A percentile compares a stretch with the other conserved stretches of the same genome.
Evolutionary conservation across 1,284 basidiomycete species (phyloP).

Genomic region (Kwoniella shivajii): DNA sequence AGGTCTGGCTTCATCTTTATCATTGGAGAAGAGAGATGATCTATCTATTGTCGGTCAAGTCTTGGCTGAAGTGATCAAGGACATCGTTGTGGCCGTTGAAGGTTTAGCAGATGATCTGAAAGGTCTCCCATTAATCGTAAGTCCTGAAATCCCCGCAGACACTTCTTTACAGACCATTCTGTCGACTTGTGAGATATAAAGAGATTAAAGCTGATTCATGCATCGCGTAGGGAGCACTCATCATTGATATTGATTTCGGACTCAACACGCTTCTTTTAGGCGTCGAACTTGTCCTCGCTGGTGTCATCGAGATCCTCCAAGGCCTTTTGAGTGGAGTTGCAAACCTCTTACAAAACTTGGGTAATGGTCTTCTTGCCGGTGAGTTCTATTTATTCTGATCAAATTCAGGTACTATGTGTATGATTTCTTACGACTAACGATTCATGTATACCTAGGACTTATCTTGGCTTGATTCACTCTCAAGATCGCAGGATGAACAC

Average conservation of each 20-base stretch:
- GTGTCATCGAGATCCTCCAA: constrained; percentile 18
- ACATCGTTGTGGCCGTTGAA: constrained; percentile 22
- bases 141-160: too few relatives aligned
- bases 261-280: constrained; percentile 20
- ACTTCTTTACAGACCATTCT: too few relatives aligned
- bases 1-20: background rate
- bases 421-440: too few relatives aligned
- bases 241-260: constrained; percentile 18
- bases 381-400: too few relatives aligned
- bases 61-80: constrained; percentile 20
- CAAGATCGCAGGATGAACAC: too few relatives aligned
- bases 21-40: constrained; percentile 15
- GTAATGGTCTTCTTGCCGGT: constrained; percentile 22
- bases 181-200: background rate
- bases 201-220: constrained; percentile 4
- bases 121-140: constrained; percentile 21
- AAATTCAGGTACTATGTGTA: background rate
- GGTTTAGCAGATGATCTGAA: constrained; percentile 20
- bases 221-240: constrained; percentile 15
- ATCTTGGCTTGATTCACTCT: constrained; percentile 2
- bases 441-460: too few relatives aligned
- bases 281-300: constrained; percentile 15
- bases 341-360: constrained; percentile 15
- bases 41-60: constrained; percentile 17
- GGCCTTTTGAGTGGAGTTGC: constrained; percentile 17